Evolutionary conservation across 768 basidiomycete genomes (phyloP).

Genomic region (Fomitopsis pulvina): DNA sequence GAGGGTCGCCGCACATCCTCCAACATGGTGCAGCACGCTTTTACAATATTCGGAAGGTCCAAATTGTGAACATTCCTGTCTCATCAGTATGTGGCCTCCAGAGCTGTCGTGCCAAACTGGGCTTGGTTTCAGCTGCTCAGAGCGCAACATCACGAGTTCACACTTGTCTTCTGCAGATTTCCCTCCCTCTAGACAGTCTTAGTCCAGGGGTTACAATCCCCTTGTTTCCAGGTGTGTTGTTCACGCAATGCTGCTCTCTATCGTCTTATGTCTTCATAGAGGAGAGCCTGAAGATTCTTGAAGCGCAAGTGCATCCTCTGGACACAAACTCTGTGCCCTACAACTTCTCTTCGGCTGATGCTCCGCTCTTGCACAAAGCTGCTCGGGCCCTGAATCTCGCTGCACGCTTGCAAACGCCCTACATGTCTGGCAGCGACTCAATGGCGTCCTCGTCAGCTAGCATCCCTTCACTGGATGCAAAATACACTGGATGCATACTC

Average conservation of each 20-base stretch:
- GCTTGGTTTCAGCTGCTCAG: no score
- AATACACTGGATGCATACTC: conserved; percentile 69
- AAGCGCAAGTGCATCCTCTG: conserved; percentile 70
- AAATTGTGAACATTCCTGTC: no score
- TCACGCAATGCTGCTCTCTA: background rate
- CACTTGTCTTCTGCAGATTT: conserved; percentile 36
- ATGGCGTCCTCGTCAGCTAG: conserved; percentile 29
- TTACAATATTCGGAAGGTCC: no score
- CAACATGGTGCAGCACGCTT: no score
- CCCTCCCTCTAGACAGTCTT: conserved; percentile 59
- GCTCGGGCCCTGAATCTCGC: conserved; percentile 64
- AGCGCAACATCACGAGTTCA: no score
- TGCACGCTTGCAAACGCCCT: conserved; percentile 51
- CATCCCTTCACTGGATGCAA: conserved; percentile 48
- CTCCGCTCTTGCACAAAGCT: conserved; percentile 61
- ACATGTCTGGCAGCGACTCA: conserved; percentile 46
- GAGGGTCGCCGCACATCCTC: background rate
- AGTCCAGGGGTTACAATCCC: conserved; percentile 64
- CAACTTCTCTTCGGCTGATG: conserved; percentile 59
- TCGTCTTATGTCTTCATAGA: conserved; percentile 34
- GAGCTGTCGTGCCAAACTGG: no score
- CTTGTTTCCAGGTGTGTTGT: conserved; percentile 58
- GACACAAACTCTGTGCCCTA: conserved; percentile 68
- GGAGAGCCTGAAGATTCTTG: conserved; percentile 72
- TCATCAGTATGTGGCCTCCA: no score